These are phyloP conservation scores for Entomortierella parvispora DNA, from an alignment of 192 early-diverging fungal genomes.

Conservation along the genomic window DNA sequence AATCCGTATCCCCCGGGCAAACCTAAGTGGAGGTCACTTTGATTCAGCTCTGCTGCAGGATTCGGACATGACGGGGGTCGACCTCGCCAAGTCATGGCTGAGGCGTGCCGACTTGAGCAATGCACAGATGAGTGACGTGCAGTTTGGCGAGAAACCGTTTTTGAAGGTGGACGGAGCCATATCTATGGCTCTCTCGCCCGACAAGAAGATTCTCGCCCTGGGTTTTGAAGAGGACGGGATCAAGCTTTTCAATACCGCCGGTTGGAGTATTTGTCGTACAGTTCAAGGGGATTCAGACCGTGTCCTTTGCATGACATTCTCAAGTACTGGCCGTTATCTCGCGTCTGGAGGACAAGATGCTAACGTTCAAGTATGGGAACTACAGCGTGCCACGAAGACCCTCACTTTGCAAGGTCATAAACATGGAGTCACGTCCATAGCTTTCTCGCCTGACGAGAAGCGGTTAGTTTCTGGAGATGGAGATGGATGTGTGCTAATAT, in stretches of 20 bases:
- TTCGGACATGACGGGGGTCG: background rate
- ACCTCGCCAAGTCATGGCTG: background rate
- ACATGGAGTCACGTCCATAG: too few relatives aligned
- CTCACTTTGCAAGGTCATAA: background rate
- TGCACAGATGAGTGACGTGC: background rate
- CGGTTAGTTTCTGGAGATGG: background rate
- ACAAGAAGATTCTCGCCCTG: background rate
- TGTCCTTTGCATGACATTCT: background rate
- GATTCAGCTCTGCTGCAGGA: slow-evolving; percentile 4
- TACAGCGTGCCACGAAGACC: background rate
- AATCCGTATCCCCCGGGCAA: background rate
- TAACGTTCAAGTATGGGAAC: background rate
- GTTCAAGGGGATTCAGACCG: background rate
- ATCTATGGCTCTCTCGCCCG: background rate
- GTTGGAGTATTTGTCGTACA: background rate
- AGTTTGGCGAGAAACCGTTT: background rate
- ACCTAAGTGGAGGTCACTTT: slow-evolving; percentile 5
- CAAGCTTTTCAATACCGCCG: background rate
- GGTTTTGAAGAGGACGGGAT: background rate
- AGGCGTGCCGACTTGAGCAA: background rate
- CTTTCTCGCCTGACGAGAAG: background rate
- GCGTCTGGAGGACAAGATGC: background rate
- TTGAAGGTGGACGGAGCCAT: background rate
- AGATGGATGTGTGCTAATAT: background rate
- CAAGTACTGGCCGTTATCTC: background rate